Conservation (phyloP, 2,329 filamentous ascomycete species). For the Calonectria pseudoturangicola region DNA sequence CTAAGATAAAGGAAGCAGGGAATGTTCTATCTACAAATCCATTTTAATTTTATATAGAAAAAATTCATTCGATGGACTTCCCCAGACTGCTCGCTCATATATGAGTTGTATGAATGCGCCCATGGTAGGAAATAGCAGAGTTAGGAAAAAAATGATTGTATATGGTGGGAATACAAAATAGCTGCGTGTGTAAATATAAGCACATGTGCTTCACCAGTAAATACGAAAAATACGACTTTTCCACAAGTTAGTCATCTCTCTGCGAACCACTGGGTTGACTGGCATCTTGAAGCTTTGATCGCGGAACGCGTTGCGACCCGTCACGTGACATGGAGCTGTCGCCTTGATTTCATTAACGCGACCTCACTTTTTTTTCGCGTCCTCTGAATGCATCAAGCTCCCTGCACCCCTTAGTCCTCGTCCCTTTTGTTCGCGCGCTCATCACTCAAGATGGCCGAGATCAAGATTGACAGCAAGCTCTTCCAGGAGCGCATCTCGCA, state of each 20-base stretch:
- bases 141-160: neutral
- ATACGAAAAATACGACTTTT: neutral
- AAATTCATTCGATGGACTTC: neutral
- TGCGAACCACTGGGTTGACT: conserved; percentile 18
- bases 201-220: neutral
- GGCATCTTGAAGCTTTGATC: conserved; percentile 48
- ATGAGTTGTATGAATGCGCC: neutral
- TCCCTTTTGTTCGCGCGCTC: conserved; percentile 56
- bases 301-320: conserved; percentile 51
- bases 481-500: conserved; percentile 95
- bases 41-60: neutral
- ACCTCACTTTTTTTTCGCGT: conserved; percentile 64
- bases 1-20: neutral
- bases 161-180: too few species aligned
- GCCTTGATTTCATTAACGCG: conserved; percentile 63
- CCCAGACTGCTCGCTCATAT: too few species aligned
- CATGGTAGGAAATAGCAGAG: neutral
- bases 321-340: conserved; percentile 60
- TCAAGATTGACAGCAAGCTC: conserved; percentile 94
- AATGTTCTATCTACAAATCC: neutral
- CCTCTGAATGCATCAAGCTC: conserved; percentile 54
- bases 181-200: too few species aligned
- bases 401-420: conserved; percentile 49
- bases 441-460: conserved; percentile 80
- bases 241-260: neutral